These are phyloP conservation scores for maize (Zea mays) DNA, from an alignment of 176 grass and related monocot species.

Conservation along the genomic window DNA sequence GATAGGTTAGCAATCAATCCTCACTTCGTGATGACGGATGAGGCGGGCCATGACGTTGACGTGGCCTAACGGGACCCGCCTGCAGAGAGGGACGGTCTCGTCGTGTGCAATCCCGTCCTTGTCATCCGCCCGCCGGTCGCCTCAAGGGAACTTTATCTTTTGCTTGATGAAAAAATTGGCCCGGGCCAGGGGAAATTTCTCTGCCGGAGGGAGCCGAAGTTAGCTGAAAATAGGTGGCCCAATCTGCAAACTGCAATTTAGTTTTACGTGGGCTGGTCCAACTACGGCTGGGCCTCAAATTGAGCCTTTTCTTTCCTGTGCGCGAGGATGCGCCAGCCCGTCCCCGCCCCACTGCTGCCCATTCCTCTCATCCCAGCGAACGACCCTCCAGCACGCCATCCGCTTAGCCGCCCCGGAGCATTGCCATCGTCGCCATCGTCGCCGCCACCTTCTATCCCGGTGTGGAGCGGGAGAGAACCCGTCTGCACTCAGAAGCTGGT, in stretches of 20 bases:
- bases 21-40: no score
- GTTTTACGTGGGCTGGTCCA: not conserved
- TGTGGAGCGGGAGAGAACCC: not conserved
- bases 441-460: not conserved
- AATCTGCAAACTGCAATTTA: not conserved
- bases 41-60: no score
- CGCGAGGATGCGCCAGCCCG: not conserved
- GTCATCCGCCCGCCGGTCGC: not conserved
- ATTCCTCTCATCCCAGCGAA: not conserved
- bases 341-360: not conserved
- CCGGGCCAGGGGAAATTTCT: no score
- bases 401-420: slow-evolving; percentile 2
- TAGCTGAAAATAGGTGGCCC: no score
- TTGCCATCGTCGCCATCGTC: not conserved
- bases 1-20: no score
- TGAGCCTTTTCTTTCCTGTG: no score
- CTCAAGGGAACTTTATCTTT: not conserved
- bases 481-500: not conserved
- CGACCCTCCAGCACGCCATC: not conserved
- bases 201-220: not conserved
- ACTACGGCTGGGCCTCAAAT: not conserved
- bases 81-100: not conserved
- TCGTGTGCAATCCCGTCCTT: not conserved
- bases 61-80: no score
- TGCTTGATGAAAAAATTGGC: no score